phyloP scores from a whole-genome alignment of 1,284 basidiomycete genomes.

The Fomitopsis betulina region DNA sequence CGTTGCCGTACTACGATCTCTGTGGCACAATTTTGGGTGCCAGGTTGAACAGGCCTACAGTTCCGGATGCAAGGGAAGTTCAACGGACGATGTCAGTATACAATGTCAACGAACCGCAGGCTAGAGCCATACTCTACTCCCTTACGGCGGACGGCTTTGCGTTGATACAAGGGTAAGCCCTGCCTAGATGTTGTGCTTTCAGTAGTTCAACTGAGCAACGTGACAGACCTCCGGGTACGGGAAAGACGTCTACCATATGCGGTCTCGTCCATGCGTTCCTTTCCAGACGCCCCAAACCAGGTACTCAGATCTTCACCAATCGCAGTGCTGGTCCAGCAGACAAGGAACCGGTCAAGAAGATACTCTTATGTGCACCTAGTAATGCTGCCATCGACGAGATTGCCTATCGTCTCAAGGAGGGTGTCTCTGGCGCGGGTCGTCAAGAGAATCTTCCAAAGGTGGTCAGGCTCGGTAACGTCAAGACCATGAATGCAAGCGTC shows the following conservation, averaged over 20 bases:
- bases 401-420: slow-evolving; percentile 81
- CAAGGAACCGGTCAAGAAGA: slow-evolving; percentile 59
- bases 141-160: slow-evolving; percentile 78
- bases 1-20: slow-evolving; percentile 81
- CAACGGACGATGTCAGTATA: slow-evolving; percentile 66
- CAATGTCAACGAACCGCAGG: slow-evolving; percentile 92
- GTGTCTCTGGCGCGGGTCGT: slow-evolving; percentile 59
- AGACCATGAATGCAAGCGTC: slow-evolving; percentile 77
- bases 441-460: slow-evolving; percentile 65
- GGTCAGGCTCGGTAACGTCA: slow-evolving; percentile 84
- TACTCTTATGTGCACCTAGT: slow-evolving; percentile 95
- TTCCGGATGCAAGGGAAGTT: slow-evolving; percentile 52
- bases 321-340: slow-evolving; percentile 37
- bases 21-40: slow-evolving; percentile 69
- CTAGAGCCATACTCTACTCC: slow-evolving; percentile 81
- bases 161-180: slow-evolving; percentile 88
- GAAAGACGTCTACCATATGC: slow-evolving; percentile 98
- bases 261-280: slow-evolving; percentile 88
- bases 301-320: slow-evolving; percentile 46
- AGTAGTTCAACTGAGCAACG: slow-evolving; percentile 4
- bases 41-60: slow-evolving; percentile 44
- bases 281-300: slow-evolving; percentile 48
- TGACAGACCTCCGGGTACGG: slow-evolving; percentile 92
- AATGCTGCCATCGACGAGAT: slow-evolving; percentile 99
- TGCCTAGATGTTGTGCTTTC: background rate